phyloP scores from a whole-genome alignment of 2,329 filamentous ascomycete genomes.

The Fusarium nisikadoi region DNA sequence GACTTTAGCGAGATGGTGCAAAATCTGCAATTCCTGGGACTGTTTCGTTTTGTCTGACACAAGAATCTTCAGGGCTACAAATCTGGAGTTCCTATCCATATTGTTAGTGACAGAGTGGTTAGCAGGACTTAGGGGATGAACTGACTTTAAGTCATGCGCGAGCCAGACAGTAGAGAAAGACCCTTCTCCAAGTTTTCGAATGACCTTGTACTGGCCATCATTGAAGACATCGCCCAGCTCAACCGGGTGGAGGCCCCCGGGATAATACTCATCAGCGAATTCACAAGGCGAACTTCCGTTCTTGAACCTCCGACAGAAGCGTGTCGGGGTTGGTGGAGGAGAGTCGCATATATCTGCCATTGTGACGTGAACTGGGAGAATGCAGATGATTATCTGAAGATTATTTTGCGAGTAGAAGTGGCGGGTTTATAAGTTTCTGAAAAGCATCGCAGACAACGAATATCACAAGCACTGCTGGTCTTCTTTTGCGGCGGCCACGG shows the following conservation, averaged over 20 bases:
- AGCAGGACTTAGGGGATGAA: neutral
- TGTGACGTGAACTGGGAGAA: neutral
- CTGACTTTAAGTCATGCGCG: slow-evolving; percentile 46
- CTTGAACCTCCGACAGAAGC: neutral
- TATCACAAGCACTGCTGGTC: neutral
- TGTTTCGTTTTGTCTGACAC: neutral
- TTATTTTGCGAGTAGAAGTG: neutral
- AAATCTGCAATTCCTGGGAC: slow-evolving; percentile 30
- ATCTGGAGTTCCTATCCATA: neutral
- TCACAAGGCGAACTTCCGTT: slow-evolving; percentile 43
- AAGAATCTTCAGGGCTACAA: neutral
- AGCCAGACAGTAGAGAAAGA: slow-evolving; percentile 60
- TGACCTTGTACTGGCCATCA: slow-evolving; percentile 53
- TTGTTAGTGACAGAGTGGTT: neutral
- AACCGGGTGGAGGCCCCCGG: slow-evolving; percentile 57
- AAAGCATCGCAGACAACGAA: neutral
- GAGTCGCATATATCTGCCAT: neutral
- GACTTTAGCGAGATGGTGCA: neutral
- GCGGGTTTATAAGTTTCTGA: neutral
- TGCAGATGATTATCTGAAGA: neutral
- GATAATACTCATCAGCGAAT: slow-evolving; percentile 48
- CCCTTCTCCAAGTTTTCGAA: slow-evolving; percentile 58
- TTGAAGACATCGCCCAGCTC: slow-evolving; percentile 54
- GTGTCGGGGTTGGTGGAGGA: neutral
- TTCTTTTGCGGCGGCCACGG: neutral